A percentile compares a stretch with the other conserved stretches of the same genome.
Evolutionary conservation across 192 early-diverging fungal species (phyloP).

Genomic region (Podila epicladia): DNA sequence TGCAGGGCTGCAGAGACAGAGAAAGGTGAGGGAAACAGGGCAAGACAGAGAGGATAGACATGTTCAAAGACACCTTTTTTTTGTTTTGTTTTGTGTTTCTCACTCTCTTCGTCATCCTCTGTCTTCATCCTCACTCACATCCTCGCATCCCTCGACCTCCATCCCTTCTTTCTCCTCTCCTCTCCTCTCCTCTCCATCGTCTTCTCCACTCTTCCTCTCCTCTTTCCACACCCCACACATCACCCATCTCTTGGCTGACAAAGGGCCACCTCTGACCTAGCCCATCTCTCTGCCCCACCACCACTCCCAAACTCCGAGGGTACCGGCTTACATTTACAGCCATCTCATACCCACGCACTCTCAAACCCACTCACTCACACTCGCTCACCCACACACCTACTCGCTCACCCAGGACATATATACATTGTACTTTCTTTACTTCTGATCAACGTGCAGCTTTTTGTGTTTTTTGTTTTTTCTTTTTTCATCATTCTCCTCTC

Average conservation of each 20-base stretch:
- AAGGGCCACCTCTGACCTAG: neutral
- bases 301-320: neutral
- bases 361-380: too few species aligned
- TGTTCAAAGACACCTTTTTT: neutral
- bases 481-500: too few species aligned
- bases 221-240: neutral
- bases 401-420: too few species aligned
- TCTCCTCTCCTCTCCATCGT: neutral
- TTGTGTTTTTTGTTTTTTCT: too few species aligned
- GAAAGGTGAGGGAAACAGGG: neutral
- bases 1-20: too few species aligned
- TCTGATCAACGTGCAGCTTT: too few species aligned
- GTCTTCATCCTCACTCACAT: neutral
- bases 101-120: neutral
- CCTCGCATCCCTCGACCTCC: neutral
- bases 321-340: too few species aligned
- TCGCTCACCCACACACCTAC: too few species aligned
- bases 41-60: neutral
- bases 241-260: too few species aligned
- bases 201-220: neutral
- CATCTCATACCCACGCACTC: too few species aligned
- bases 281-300: neutral
- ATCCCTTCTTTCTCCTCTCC: neutral
- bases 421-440: too few species aligned
- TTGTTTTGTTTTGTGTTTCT: neutral